These are phyloP conservation scores for Vickermania ingenoplastis DNA, from an alignment of 208 protist genomes.

Conservation along the genomic window DNA sequence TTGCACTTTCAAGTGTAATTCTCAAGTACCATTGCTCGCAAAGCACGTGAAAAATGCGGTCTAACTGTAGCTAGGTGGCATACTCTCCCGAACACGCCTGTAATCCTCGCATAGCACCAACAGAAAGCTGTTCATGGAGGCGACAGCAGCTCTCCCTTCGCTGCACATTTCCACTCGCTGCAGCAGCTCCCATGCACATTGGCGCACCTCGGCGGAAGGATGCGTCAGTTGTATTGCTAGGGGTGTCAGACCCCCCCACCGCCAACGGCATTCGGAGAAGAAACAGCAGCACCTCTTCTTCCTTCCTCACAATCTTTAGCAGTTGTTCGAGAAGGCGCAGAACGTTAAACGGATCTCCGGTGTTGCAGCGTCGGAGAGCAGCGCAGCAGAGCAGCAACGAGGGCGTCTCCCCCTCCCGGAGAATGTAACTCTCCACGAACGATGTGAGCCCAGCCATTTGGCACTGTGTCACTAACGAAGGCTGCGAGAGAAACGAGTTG, in stretches of 20 bases:
- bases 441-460: slow-evolving; percentile 11
- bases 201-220: slow-evolving; percentile 21
- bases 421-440: slow-evolving; percentile 23
- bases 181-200: slow-evolving; percentile 27
- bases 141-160: slow-evolving; percentile 36
- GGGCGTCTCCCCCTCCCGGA: slow-evolving; percentile 27
- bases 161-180: slow-evolving; percentile 30
- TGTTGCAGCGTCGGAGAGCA: slow-evolving; percentile 35
- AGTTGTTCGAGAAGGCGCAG: slow-evolving; percentile 30
- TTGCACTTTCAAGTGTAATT: too few relatives aligned
- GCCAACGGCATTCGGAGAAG: slow-evolving; percentile 60
- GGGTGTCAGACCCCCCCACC: slow-evolving; percentile 45
- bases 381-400: slow-evolving; percentile 30
- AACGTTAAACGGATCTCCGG: slow-evolving; percentile 20
- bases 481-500: not conserved
- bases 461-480: not conserved
- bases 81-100: not conserved
- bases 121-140: slow-evolving; percentile 63
- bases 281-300: slow-evolving; percentile 38
- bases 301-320: slow-evolving; percentile 20
- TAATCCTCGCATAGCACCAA: slow-evolving; percentile 49
- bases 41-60: too few relatives aligned
- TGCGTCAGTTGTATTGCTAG: slow-evolving; percentile 56
- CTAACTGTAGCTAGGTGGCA: too few relatives aligned
- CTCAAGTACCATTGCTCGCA: too few relatives aligned